Base-by-base conservation (phyloP, 1,284 basidiomycete species). In the Cryptococcus depauperatus region DNA sequence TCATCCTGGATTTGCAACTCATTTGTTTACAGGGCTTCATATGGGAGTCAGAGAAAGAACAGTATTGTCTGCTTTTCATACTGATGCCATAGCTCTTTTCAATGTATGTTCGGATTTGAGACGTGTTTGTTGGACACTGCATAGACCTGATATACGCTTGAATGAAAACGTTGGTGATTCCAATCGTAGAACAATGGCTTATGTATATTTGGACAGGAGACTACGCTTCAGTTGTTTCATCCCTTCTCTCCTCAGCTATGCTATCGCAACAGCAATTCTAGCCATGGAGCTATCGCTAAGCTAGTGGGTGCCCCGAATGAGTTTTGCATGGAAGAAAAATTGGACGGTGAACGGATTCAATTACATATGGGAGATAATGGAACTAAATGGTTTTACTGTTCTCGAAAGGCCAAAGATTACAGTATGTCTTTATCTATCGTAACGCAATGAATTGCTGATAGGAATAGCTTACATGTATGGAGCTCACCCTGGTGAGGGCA, bases 41-140 rank as follows among this genome's bases (percentile, higher is more conserved):
- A 68, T 74, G 26, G 68, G 67, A 3, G 62, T 76, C 13, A 54
- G 70, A 37, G 91, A 95, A 66, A 87, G 83, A 10, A 87, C 84
- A 0, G 83, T 96, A 0, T 82, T 97, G 50, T 73, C 79, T 0
- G 82, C 86, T 4, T 87, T 93, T 58, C 91, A 97, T 64, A 84
- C 85, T 2, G 88, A 95, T 54, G 90, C 91, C 0, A 80, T 85
- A 48, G 84, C 86, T 58, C 71, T 93, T 3, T 96, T 85, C 74
- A 95, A 95, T 62, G 88, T 88, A 1, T 95, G 88, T 62, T 92
- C 90, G 0, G 91, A 96, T 65, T 74, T 96, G 30, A 90, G 90
- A 72, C 84, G 85, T 50, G 85, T 97, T 3, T 83, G 82, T 27
- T 93, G 71, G 69, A 71, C 64, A 4, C 59, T 76, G 10, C 68